Base-by-base conservation (phyloP, 805 yeast genomes). In the Zygosaccharomyces kombuchaensis region DNA sequence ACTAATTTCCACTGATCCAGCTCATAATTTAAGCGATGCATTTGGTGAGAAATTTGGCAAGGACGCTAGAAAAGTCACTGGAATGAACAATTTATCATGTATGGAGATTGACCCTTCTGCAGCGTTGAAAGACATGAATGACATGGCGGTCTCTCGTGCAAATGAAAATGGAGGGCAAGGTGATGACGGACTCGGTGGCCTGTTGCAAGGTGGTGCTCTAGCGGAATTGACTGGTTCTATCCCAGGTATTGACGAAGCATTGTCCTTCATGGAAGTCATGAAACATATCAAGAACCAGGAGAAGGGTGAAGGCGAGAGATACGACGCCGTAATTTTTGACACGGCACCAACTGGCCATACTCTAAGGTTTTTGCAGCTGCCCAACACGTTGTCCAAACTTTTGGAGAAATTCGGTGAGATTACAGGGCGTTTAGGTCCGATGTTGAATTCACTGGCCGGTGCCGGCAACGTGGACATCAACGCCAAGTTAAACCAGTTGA, bases 321-420 rank as follows among this genome's bases (percentile, higher is more conserved):
- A 85, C 65, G 88, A 86, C 56, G 88, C 96, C 7, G 90, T 93
- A 54, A 88, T 93, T 55, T 93, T 93, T 61, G 99, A 93, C 67
- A 93, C 99, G n/a, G 99, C 99, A 0, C 99, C 99, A 57, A 93
- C 99, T 0, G 99, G 99, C 30, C 99, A 93, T 69, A 93, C 99
- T 2, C 74, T 93, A 58, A 80, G 99, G 60, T 93, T 93, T 67
- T 75, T 93, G 65, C 96, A 90, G 68, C 79, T 93, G 60, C 99
- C 99, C 31, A 79, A 95, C 23, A 90, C 96, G 3, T 72, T 93
- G 51, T 95, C 89, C 58, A 88, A 87, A 65, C 76, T 95, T 30
- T 75, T 93, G 56, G 82, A 84, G 40, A 93, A 91, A 63, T 82
- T 93, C 65, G 82, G 89, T 58, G 95, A 88, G 57, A 76, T 93